These are phyloP conservation scores for Hordeum vulgare DNA, from an alignment of 176 grass and related monocot species.

Conservation along the genomic window DNA sequence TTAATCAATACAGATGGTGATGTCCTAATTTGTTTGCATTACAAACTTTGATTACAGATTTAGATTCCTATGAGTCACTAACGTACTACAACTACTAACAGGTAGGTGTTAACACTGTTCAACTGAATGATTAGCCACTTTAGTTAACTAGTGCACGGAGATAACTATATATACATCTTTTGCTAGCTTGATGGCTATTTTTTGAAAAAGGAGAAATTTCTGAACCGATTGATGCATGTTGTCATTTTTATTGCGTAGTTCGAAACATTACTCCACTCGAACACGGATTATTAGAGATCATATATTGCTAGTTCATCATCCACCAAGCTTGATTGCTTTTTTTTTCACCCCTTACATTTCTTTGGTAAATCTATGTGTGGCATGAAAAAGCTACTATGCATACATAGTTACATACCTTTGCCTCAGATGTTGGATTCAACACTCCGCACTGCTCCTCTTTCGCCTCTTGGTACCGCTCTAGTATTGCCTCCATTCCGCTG, in stretches of 20 bases:
- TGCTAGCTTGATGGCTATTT: background rate
- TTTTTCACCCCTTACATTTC: background rate
- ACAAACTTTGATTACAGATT: too few relatives aligned
- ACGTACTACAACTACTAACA: too few relatives aligned
- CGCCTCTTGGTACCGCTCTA: constrained; percentile 29
- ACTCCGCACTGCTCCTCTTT: background rate
- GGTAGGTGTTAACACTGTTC: too few relatives aligned
- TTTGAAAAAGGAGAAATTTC: background rate
- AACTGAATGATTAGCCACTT: too few relatives aligned
- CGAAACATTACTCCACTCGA: background rate
- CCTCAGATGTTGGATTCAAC: constrained; percentile 27
- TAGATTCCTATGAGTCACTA: too few relatives aligned
- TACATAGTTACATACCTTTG: constrained; percentile 11
- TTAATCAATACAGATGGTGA: too few relatives aligned
- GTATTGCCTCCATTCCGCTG: constrained; percentile 19
- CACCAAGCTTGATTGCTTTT: background rate
- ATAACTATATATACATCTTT: background rate
- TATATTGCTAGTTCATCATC: background rate
- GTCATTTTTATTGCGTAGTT: background rate
- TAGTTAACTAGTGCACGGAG: too few relatives aligned
- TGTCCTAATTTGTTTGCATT: too few relatives aligned
- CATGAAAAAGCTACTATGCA: background rate
- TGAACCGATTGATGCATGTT: background rate
- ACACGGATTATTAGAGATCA: background rate
- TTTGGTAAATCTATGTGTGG: too few relatives aligned